These are phyloP conservation scores for Brassica incana DNA, from an alignment of 345 rosid species.

Conservation along the genomic window DNA sequence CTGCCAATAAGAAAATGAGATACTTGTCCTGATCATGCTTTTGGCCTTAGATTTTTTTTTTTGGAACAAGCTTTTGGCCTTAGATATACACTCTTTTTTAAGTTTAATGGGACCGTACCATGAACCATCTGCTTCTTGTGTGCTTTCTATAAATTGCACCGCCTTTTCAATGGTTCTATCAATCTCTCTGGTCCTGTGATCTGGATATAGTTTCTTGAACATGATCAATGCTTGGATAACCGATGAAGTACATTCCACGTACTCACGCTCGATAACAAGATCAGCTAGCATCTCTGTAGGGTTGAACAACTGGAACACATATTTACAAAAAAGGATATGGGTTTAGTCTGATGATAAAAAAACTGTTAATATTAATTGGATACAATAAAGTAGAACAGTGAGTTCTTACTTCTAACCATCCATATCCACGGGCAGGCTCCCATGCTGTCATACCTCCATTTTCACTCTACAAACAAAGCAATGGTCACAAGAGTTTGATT, in stretches of 20 bases:
- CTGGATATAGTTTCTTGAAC: slow-evolving; percentile 38
- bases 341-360: background rate
- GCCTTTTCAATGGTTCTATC: slow-evolving; percentile 29
- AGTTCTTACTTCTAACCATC: slow-evolving; percentile 25
- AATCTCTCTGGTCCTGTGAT: slow-evolving; percentile 37
- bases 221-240: slow-evolving; percentile 33
- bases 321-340: background rate
- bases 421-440: slow-evolving; percentile 28
- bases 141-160: slow-evolving; percentile 24
- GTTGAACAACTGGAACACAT: slow-evolving; percentile 50
- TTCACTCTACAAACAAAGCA: slow-evolving; percentile 31
- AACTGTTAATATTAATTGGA: background rate
- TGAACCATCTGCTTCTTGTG: slow-evolving; percentile 39
- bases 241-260: slow-evolving; percentile 48
- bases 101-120: slow-evolving; percentile 28
- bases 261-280: slow-evolving; percentile 28
- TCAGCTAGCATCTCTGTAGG: slow-evolving; percentile 59
- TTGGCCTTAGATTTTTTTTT: too few species aligned
- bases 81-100: background rate
- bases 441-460: slow-evolving; percentile 47
- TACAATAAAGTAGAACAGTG: background rate
- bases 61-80: background rate
- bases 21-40: background rate
- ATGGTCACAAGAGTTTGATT: background rate
- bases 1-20: slow-evolving; percentile 4